Conservation (phyloP, 306 rosid genomes). For the Cicer pinnatifidum region DNA sequence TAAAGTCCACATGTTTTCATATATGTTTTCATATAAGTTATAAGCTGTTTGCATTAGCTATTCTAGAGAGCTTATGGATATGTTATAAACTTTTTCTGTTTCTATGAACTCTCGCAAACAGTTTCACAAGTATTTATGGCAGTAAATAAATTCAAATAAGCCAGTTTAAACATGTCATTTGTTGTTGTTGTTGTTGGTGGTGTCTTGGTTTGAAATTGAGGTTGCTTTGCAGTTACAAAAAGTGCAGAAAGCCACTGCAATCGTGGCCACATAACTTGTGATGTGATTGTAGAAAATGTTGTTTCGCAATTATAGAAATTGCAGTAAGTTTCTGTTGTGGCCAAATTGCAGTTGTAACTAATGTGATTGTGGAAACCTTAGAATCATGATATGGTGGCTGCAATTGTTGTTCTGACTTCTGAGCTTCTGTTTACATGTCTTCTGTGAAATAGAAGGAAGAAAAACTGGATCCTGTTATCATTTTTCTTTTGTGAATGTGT, state of each 20-base stretch:
- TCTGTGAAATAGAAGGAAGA: background rate
- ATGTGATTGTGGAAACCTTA: background rate
- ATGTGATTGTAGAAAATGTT: background rate
- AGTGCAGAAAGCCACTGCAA: background rate
- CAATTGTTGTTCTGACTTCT: background rate
- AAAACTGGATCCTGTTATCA: background rate
- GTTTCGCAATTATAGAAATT: background rate
- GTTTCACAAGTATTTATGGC: background rate
- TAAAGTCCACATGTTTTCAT: background rate
- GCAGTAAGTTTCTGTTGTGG: background rate
- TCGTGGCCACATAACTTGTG: constrained; percentile 1
- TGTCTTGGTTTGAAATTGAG: background rate
- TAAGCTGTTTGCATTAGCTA: background rate
- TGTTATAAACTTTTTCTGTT: background rate
- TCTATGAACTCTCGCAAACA: background rate
- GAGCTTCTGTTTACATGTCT: background rate
- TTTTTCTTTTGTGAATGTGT: background rate
- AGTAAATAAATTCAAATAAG: no score
- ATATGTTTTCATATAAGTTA: background rate
- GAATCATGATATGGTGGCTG: background rate
- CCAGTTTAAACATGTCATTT: no score
- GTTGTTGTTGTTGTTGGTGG: background rate
- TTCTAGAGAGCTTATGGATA: background rate
- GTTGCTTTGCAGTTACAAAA: background rate
- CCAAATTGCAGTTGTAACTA: background rate